Base-by-base conservation (phyloP, 441 rosid species). In the Kokia cookei region DNA sequence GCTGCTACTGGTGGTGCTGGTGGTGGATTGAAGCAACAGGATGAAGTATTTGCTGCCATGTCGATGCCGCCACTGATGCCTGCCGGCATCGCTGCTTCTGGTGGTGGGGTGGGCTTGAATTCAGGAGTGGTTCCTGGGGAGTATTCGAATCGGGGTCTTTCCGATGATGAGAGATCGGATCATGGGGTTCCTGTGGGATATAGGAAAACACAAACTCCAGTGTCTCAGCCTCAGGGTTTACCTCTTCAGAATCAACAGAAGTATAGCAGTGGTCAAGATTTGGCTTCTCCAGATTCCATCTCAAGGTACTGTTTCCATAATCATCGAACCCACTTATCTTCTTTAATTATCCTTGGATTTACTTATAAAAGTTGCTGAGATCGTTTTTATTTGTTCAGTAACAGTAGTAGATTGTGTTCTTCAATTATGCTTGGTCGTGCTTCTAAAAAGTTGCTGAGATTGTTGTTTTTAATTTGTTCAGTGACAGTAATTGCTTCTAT, bases 121-220 rank as follows among this genome's bases (percentile, higher is more conserved):
- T 72, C 89, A 15, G 75, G 74, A 48, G 65, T 47, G 67, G 83
- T 77, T 67, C 82, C 82, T 5, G 89, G 85, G 17, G 97, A 90
- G 51, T 87, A 82, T 64, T 81, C 66, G 43, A 80, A 80, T 75
- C 80, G 93, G 78, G 91, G 82, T 50, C 61, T 82, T 78, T 94
- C 96, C 0, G 99, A 95, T 70, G 99, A 95, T 65, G 98, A 93
- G 86, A 90, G 96, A 90, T 93, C 97, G 14, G 98, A 91, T 72
- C 98, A 86, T 32, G 90, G 95, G 8, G 83, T 84, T 62, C 89
- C 88, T 0, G 83, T 82, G 45, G 86, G 81, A 50, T 84, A 83
- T 82, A 78, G 82, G 67, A 88, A 84, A 29, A 80, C 85, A 4
- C 81, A 85, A 12, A 81, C 83, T 43, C 82, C 87, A 9, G 91